Conservation (phyloP, 306 rosid species). For the Cajanus cajan region DNA sequence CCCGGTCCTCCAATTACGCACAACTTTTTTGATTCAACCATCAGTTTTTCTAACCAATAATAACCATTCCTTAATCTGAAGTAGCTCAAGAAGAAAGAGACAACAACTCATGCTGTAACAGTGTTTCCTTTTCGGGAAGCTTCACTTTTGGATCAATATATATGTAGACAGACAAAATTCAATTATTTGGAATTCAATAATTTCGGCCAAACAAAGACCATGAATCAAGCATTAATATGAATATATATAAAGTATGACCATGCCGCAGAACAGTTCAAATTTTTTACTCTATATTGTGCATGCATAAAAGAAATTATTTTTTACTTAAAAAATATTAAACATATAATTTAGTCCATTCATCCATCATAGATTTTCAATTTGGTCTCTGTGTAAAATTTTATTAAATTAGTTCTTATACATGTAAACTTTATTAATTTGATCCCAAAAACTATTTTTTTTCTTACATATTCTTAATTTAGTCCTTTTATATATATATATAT, state of each 20-base stretch:
- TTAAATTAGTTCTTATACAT: too few relatives aligned
- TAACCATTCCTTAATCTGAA: neutral
- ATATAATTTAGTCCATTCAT: too few relatives aligned
- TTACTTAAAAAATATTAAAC: too few relatives aligned
- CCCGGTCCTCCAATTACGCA: slow-evolving; percentile 40
- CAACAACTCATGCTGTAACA: neutral
- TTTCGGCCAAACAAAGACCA: slow-evolving; percentile 6
- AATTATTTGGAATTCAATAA: slow-evolving; percentile 17
- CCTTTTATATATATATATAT: too few relatives aligned
- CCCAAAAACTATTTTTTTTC: too few relatives aligned
- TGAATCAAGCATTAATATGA: neutral
- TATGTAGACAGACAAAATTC: neutral
- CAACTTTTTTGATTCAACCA: slow-evolving; percentile 8
- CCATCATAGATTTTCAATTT: too few relatives aligned
- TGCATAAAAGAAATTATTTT: too few relatives aligned
- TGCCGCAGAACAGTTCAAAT: neutral
- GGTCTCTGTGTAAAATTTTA: too few relatives aligned
- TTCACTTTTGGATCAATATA: neutral
- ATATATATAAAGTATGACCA: neutral
- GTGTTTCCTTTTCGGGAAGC: slow-evolving; percentile 25
- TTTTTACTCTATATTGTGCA: neutral
- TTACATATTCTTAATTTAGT: too few relatives aligned
- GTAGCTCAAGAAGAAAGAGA: neutral
- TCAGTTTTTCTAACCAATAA: neutral
- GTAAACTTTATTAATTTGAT: too few relatives aligned